Percentiles rank a stretch among this genome's conserved stretches.
Evolutionary conservation across 2,329 filamentous ascomycete genomes (phyloP).

Genomic region (Aspergillus spinulosporus): DNA sequence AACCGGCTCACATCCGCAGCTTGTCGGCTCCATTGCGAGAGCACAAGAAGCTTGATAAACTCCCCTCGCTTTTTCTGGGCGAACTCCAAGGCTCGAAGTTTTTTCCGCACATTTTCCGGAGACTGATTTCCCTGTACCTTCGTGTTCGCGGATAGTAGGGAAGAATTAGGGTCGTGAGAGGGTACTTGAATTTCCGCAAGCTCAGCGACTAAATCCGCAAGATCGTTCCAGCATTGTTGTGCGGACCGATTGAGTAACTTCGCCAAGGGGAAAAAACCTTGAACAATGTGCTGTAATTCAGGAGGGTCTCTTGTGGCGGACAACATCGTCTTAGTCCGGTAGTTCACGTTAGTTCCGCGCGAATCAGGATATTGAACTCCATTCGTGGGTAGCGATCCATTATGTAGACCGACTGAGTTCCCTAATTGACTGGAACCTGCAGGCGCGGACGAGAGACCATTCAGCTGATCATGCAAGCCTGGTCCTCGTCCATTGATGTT

Average conservation of each 20-base stretch:
- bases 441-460: slow-evolving; percentile 24
- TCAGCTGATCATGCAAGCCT: slow-evolving; percentile 26
- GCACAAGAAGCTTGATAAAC: slow-evolving; percentile 90
- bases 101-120: slow-evolving; percentile 70
- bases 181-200: slow-evolving; percentile 68
- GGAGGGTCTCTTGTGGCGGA: slow-evolving; percentile 40
- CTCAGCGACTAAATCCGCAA: slow-evolving; percentile 68
- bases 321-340: slow-evolving; percentile 4
- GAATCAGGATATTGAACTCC: slow-evolving; percentile 23
- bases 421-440: slow-evolving; percentile 20
- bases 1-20: slow-evolving; percentile 77
- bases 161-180: slow-evolving; percentile 38
- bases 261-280: slow-evolving; percentile 74
- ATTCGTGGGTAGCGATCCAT: slow-evolving; percentile 30
- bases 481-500: slow-evolving; percentile 30
- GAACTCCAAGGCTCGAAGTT: slow-evolving; percentile 72
- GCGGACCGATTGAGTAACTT: slow-evolving; percentile 74
- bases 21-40: slow-evolving; percentile 85
- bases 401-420: slow-evolving; percentile 22
- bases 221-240: slow-evolving; percentile 77
- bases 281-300: slow-evolving; percentile 66
- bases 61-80: slow-evolving; percentile 76
- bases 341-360: slow-evolving; percentile 14
- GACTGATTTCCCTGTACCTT: slow-evolving; percentile 39
- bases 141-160: slow-evolving; percentile 25